A percentile compares a stretch with the other conserved stretches of the same genome.
Conservation (phyloP, 2,329 filamentous ascomycete genomes). For the Periglandula ipomoeae region DNA sequence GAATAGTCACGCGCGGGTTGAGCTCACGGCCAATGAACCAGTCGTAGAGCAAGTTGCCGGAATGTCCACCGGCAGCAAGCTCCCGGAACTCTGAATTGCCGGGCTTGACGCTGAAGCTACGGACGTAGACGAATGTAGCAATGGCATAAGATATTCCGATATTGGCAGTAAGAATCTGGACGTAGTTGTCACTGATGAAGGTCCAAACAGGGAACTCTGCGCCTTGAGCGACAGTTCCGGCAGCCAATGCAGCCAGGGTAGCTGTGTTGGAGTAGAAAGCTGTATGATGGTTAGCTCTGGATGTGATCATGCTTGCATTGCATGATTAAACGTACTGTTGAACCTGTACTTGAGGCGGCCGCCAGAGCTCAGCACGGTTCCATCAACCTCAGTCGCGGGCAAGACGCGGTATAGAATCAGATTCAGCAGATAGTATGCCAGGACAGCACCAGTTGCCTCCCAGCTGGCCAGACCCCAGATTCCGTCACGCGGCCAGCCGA, state of each 20-base stretch:
- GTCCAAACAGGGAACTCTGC: constrained; percentile 82
- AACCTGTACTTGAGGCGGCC: constrained; percentile 75
- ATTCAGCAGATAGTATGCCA: constrained; percentile 72
- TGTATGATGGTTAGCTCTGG: constrained; percentile 24
- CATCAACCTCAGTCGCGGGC: constrained; percentile 63
- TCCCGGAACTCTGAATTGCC: constrained; percentile 65
- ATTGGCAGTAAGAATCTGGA: constrained; percentile 77
- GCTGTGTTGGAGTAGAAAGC: constrained; percentile 68
- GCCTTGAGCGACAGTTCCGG: constrained; percentile 68
- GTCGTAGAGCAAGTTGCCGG: constrained; percentile 83
- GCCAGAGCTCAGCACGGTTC: constrained; percentile 59
- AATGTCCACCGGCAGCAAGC: constrained; percentile 71
- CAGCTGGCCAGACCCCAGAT: constrained; percentile 61
- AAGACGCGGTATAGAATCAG: constrained; percentile 66
- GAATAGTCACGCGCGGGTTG: constrained; percentile 75
- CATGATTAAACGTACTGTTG: constrained; percentile 46
- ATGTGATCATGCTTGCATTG: background rate
- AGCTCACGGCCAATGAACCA: constrained; percentile 96
- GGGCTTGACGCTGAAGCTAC: constrained; percentile 73
- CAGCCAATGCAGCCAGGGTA: constrained; percentile 60
- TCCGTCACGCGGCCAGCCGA: constrained; percentile 71
- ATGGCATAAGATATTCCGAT: constrained; percentile 65
- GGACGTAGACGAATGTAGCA: constrained; percentile 70
- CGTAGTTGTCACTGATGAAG: constrained; percentile 84
- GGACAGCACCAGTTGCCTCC: constrained; percentile 57